These are phyloP conservation scores for Phialocephala subalpina DNA, from an alignment of 2,329 filamentous ascomycete species.

Conservation along the genomic window DNA sequence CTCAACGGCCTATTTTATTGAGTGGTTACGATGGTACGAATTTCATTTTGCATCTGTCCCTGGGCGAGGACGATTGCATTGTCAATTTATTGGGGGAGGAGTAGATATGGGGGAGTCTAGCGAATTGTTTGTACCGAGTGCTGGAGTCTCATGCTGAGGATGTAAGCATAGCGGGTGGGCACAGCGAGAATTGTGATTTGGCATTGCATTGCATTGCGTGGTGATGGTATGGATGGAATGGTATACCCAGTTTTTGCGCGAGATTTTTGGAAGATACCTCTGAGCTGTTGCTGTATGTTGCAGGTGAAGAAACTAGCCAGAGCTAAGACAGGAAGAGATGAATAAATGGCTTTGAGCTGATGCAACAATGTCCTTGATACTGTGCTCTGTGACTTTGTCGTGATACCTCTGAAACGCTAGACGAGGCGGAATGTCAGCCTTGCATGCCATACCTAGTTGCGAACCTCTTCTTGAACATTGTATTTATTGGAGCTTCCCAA, in stretches of 20 bases:
- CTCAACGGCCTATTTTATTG: slow-evolving; percentile 22
- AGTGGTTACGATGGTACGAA: slow-evolving; percentile 26
- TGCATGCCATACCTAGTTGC: neutral
- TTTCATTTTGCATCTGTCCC: slow-evolving; percentile 19
- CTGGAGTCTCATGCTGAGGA: slow-evolving; percentile 2
- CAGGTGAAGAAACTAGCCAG: neutral
- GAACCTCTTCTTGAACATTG: slow-evolving; percentile 4
- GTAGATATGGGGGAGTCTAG: slow-evolving; percentile 19
- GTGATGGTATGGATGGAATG: slow-evolving; percentile 25
- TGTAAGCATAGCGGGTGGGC: slow-evolving; percentile 12
- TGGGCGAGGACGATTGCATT: slow-evolving; percentile 13
- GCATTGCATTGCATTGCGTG: slow-evolving; percentile 26
- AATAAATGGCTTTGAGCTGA: slow-evolving; percentile 11
- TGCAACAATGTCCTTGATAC: neutral
- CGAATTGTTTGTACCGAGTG: neutral
- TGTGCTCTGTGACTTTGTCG: neutral
- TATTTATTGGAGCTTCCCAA: no score
- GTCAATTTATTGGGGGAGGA: slow-evolving; percentile 2
- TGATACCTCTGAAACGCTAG: neutral
- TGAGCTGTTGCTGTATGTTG: slow-evolving; percentile 1
- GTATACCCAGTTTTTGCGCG: slow-evolving; percentile 28
- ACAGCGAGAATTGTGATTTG: slow-evolving; percentile 14
- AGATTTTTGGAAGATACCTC: slow-evolving; percentile 6
- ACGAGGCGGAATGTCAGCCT: slow-evolving; percentile 16
- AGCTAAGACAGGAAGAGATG: neutral